Evolutionary conservation across 139 green algal genomes (phyloP).

Genomic region (Chlorella sp.): DNA sequence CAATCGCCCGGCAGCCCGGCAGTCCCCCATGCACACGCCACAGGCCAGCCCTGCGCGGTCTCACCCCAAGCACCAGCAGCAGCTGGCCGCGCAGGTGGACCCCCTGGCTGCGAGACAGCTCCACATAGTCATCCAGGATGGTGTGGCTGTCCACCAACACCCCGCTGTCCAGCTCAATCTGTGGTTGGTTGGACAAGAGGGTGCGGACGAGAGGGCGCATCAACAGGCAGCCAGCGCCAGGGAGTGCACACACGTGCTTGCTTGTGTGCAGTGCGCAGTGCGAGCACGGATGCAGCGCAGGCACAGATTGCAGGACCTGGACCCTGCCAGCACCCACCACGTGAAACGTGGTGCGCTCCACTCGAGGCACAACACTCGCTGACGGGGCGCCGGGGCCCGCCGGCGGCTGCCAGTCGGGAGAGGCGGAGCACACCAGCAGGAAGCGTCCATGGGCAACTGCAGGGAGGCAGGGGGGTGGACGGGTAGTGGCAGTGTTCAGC

Average conservation of each 20-base stretch:
- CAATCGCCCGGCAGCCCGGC: too few relatives aligned
- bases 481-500: neutral
- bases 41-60: neutral
- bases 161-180: conserved; percentile 24
- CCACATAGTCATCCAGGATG: conserved; percentile 25
- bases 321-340: neutral
- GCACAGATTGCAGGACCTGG: neutral
- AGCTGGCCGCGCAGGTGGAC: conserved; percentile 25
- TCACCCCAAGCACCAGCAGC: conserved; percentile 42
- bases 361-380: neutral
- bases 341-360: conserved; percentile 29
- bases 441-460: conserved; percentile 9
- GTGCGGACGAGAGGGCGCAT: too few relatives aligned
- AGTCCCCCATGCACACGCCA: too few relatives aligned
- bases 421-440: conserved; percentile 4
- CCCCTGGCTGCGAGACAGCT: conserved; percentile 30
- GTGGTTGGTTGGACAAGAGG: too few relatives aligned
- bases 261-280: neutral
- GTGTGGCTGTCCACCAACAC: conserved; percentile 25
- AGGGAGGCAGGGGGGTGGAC: neutral
- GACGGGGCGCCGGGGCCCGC: neutral
- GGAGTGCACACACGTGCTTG: neutral
- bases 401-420: conserved; percentile 8
- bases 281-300: too few relatives aligned
- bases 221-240: too few relatives aligned